Evolutionary conservation across 225 moss, liverwort and hornwort genomes (phyloP).

Genomic region (Bryoerythrophyllum caledonicum): DNA sequence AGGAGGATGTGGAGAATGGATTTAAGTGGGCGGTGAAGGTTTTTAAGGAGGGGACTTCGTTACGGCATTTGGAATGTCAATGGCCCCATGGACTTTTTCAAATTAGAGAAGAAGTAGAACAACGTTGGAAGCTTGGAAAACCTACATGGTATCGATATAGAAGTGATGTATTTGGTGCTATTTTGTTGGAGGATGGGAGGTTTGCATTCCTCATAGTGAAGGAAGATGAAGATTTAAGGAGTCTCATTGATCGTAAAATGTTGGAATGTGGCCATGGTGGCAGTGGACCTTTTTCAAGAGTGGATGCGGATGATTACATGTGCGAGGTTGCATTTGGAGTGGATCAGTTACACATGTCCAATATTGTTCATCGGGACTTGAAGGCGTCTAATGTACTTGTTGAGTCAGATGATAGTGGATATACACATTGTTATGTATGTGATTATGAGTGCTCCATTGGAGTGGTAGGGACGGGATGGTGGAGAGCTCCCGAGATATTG

Average conservation of each 20-base stretch:
- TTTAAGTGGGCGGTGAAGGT: neutral
- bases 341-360: neutral
- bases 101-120: rapidly evolving
- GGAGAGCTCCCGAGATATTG: neutral
- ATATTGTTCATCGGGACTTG: neutral
- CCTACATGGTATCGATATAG: rapidly evolving
- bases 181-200: neutral
- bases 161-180: neutral
- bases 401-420: too few relatives aligned
- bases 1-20: neutral
- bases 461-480: neutral
- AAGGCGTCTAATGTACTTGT: neutral
- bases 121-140: neutral
- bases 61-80: too few relatives aligned
- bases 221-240: neutral
- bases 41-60: too few relatives aligned
- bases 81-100: too few relatives aligned
- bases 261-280: neutral
- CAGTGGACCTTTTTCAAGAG: neutral
- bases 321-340: neutral
- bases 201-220: neutral
- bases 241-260: neutral
- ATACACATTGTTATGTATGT: neutral
- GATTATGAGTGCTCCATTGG: neutral
- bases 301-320: neutral